These are phyloP conservation scores for Alternaria rosae DNA, from an alignment of 2,329 filamentous ascomycete genomes.

Conservation along the genomic window DNA sequence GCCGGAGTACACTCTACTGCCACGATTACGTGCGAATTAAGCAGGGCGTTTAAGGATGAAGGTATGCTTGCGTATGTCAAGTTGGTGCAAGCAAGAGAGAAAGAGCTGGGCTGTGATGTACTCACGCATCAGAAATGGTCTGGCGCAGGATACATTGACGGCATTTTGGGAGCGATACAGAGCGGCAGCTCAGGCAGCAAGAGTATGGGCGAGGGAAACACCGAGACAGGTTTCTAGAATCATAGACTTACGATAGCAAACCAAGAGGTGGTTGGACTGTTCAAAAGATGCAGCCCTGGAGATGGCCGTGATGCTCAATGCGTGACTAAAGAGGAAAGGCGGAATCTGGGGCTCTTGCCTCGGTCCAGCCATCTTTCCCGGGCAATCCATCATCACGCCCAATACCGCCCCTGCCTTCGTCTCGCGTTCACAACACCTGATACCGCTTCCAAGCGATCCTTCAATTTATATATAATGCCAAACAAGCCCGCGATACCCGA, in stretches of 20 bases:
- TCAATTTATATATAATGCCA: slow-evolving; percentile 18
- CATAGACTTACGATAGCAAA: not conserved
- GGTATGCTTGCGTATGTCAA: slow-evolving; percentile 99
- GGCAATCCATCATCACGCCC: slow-evolving; percentile 16
- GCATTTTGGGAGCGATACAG: slow-evolving; percentile 87
- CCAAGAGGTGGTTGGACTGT: not conserved
- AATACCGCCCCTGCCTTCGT: slow-evolving; percentile 5
- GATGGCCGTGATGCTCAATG: not conserved
- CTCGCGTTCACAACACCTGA: slow-evolving; percentile 1
- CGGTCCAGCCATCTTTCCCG: slow-evolving; percentile 31
- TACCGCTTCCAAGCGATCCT: not conserved
- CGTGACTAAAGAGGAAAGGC: slow-evolving; percentile 11
- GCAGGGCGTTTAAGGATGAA: slow-evolving; percentile 81
- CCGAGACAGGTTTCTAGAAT: slow-evolving; percentile 63
- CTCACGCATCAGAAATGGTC: slow-evolving; percentile 93
- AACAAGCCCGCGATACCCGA: slow-evolving; percentile 41
- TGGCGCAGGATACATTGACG: slow-evolving; percentile 79
- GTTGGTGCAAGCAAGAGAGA: slow-evolving; percentile 85
- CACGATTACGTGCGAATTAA: slow-evolving; percentile 75
- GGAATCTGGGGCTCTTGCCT: slow-evolving; percentile 22
- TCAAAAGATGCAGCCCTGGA: not conserved
- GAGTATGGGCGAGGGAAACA: slow-evolving; percentile 96
- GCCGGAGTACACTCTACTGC: slow-evolving; percentile 70
- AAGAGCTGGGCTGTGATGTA: slow-evolving; percentile 90
- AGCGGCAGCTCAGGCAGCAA: slow-evolving; percentile 87